Evolutionary conservation across 1,139 yeast species (phyloP).

Genomic region (Nakaseomyces uthaithaninus): DNA sequence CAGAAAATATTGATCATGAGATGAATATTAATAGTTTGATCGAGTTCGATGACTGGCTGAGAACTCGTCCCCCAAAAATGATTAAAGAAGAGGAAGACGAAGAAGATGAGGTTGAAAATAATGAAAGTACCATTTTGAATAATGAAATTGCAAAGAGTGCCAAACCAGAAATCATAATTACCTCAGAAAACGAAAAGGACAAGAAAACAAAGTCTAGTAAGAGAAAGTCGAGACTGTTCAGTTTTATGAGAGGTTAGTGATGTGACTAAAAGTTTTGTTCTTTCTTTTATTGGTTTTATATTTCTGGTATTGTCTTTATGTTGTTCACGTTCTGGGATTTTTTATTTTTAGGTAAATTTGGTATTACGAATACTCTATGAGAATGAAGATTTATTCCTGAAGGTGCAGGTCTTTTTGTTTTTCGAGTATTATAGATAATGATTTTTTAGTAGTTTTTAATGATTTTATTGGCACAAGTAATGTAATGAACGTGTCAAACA

Average conservation of each 20-base stretch:
- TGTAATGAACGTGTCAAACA: too few relatives aligned
- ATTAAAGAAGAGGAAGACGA: conserved; percentile 6
- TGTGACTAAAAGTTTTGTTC: background rate
- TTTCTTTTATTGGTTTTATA: background rate
- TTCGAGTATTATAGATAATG: background rate
- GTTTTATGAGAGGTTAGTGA: conserved; percentile 14
- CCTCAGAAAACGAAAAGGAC: conserved; percentile 3
- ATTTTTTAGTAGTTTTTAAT: background rate
- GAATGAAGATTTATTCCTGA: too few relatives aligned
- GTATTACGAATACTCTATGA: too few relatives aligned
- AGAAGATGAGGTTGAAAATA: background rate
- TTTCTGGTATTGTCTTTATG: background rate
- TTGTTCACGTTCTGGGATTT: background rate
- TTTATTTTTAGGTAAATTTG: too few relatives aligned
- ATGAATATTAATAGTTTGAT: conserved; percentile 23
- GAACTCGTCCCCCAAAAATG: conserved; percentile 7
- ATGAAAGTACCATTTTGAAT: background rate
- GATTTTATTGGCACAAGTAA: background rate
- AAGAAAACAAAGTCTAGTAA: conserved; percentile 4
- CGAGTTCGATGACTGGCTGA: conserved; percentile 19
- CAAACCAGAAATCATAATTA: background rate
- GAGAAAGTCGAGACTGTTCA: conserved; percentile 18
- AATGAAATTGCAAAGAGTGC: background rate
- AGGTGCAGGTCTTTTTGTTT: too few relatives aligned
- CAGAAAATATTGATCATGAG: conserved; percentile 10